Evolutionary conservation across 257 asterid genomes (phyloP).

Genomic region (Solanum corneliomulleri): DNA sequence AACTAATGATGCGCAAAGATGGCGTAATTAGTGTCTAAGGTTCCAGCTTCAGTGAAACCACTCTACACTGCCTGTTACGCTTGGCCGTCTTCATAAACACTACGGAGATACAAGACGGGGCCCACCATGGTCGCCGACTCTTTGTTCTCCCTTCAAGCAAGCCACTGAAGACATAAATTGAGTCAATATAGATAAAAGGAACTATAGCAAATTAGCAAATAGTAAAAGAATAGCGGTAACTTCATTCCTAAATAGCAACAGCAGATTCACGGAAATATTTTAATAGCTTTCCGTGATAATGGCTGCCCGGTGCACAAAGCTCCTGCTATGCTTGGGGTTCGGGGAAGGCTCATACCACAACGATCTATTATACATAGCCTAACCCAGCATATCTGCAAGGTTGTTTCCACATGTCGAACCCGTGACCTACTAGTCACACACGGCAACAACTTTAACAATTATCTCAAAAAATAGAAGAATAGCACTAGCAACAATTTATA

Average conservation of each 20-base stretch:
- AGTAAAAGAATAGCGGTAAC: not conserved
- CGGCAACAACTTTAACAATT: not conserved
- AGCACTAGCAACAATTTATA: not conserved
- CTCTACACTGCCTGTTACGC: conserved; percentile 90
- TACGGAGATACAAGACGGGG: conserved; percentile 64
- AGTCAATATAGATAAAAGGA: not conserved
- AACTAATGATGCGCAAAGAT: not conserved
- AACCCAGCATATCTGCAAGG: not conserved
- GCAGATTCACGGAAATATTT: not conserved
- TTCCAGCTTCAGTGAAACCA: conserved; percentile 92
- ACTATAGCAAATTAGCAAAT: not conserved
- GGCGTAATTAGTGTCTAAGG: conserved; percentile 42
- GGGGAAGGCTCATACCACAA: not conserved
- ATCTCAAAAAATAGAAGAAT: not conserved
- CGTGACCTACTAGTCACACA: not conserved
- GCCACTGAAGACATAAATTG: conserved; percentile 40
- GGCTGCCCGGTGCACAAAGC: not conserved
- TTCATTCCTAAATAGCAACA: not conserved
- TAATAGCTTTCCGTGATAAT: not conserved
- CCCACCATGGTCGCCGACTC: conserved; percentile 96
- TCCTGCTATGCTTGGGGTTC: not conserved
- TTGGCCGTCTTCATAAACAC: conserved; percentile 65
- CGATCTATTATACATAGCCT: not conserved
- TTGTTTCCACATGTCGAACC: not conserved
- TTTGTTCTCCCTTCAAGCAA: conserved; percentile 98